Conservation (phyloP, 176 grass and related monocot genomes). For the Oryza australiensis region DNA sequence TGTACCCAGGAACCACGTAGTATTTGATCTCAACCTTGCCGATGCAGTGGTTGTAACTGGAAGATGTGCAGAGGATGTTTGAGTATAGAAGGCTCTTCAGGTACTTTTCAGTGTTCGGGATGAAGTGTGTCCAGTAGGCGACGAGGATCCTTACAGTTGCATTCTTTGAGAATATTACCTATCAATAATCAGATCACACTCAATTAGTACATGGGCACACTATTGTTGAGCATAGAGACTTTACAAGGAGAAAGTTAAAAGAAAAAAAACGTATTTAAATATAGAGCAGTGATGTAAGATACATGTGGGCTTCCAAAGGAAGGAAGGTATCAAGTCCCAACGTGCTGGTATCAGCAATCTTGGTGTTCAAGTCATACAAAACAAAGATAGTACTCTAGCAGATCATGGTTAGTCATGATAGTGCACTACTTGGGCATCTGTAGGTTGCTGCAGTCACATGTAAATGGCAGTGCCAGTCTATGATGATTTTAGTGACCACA, state of each 20-base stretch:
- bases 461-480: background rate
- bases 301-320: background rate
- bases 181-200: conserved; percentile 21
- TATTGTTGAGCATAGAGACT: background rate
- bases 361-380: background rate
- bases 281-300: background rate
- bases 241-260: background rate
- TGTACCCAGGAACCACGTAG: conserved; percentile 66
- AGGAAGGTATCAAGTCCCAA: conserved; percentile 4
- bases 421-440: background rate
- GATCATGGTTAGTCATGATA: background rate
- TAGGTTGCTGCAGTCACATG: background rate
- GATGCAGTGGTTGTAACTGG: conserved; percentile 58
- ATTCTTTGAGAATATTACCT: conserved; percentile 77
- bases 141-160: conserved; percentile 73
- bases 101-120: conserved; percentile 68
- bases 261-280: background rate
- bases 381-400: background rate
- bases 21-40: conserved; percentile 80
- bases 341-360: background rate
- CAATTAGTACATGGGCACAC: background rate
- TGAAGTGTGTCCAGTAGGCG: conserved; percentile 81
- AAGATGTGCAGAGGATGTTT: conserved; percentile 67
- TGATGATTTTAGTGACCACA: background rate
- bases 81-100: conserved; percentile 80